Percentiles rank a stretch among this genome's conserved stretches.
phyloP scores from a whole-genome alignment of 1,284 basidiomycete species.

The Athelia sp. region DNA sequence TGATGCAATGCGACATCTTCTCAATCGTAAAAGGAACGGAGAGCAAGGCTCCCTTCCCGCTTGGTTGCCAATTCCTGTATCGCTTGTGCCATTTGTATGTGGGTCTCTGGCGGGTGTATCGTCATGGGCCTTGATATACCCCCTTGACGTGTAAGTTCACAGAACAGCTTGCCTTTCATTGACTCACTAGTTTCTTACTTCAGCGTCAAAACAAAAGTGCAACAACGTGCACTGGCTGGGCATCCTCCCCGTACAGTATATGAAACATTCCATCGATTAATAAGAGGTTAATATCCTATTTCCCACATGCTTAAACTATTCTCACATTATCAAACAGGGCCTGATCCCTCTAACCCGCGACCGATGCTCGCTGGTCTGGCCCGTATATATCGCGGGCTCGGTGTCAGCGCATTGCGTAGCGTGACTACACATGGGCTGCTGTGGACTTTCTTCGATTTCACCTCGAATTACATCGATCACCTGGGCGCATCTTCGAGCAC shows the following conservation, averaged over 20 bases:
- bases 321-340: constrained; percentile 40
- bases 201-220: constrained; percentile 91
- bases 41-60: constrained; percentile 71
- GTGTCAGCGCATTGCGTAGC: constrained; percentile 78
- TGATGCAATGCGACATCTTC: constrained; percentile 75
- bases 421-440: constrained; percentile 80
- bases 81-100: constrained; percentile 80
- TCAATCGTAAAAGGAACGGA: constrained; percentile 65
- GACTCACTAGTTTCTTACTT: constrained; percentile 8
- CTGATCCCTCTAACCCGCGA: constrained; percentile 69
- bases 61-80: constrained; percentile 74
- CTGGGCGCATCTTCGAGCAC: constrained; percentile 34
- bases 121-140: constrained; percentile 83
- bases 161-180: not conserved
- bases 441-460: constrained; percentile 81
- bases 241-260: constrained; percentile 60
- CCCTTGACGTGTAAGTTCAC: constrained; percentile 69
- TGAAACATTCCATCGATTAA: constrained; percentile 73
- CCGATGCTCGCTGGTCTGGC: constrained; percentile 65
- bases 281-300: constrained; percentile 50
- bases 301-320: not conserved
- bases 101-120: constrained; percentile 81
- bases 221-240: constrained; percentile 82
- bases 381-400: constrained; percentile 80
- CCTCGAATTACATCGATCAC: constrained; percentile 68